phyloP scores from a whole-genome alignment of 805 yeast species.

The Kuraishia borneana region DNA sequence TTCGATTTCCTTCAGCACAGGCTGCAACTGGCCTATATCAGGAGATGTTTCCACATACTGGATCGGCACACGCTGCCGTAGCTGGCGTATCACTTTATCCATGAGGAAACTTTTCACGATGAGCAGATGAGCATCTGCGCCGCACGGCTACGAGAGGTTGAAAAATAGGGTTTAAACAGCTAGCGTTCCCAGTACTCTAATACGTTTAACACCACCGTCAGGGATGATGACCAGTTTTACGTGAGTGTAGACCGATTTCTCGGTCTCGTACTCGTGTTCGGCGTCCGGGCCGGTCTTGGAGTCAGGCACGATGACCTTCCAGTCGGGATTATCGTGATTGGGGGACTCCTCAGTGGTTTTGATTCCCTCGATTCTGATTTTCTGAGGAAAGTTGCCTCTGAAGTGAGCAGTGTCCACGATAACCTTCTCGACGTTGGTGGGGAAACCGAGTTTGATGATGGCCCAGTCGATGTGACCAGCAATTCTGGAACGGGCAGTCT shows the following conservation, averaged over 20 bases:
- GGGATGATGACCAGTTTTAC: constrained; percentile 80
- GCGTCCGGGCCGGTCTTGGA: constrained; percentile 74
- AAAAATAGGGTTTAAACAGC: background rate
- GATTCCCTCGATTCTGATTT: constrained; percentile 57
- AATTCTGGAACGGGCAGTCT: constrained; percentile 78
- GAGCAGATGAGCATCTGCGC: too few species aligned
- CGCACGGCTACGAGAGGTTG: background rate
- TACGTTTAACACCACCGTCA: constrained; percentile 93
- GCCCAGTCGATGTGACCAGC: constrained; percentile 91
- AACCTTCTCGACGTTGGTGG: constrained; percentile 42
- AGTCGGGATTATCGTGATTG: constrained; percentile 30
- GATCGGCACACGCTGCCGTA: constrained; percentile 20
- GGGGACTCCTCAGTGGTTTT: constrained; percentile 22
- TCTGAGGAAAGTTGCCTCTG: constrained; percentile 92
- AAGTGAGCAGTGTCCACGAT: constrained; percentile 88
- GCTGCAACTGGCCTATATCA: too few species aligned
- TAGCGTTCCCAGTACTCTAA: constrained; percentile 64
- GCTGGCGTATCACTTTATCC: constrained; percentile 12
- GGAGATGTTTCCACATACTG: constrained; percentile 4
- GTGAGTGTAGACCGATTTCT: constrained; percentile 39
- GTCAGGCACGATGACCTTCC: constrained; percentile 58
- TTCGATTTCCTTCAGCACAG: background rate
- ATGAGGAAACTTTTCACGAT: constrained; percentile 2
- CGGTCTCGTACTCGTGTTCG: constrained; percentile 49
- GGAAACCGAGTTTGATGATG: constrained; percentile 65